Base-by-base conservation (phyloP, 371 early-diverging fungal species). In the Mucor mucedo region DNA sequence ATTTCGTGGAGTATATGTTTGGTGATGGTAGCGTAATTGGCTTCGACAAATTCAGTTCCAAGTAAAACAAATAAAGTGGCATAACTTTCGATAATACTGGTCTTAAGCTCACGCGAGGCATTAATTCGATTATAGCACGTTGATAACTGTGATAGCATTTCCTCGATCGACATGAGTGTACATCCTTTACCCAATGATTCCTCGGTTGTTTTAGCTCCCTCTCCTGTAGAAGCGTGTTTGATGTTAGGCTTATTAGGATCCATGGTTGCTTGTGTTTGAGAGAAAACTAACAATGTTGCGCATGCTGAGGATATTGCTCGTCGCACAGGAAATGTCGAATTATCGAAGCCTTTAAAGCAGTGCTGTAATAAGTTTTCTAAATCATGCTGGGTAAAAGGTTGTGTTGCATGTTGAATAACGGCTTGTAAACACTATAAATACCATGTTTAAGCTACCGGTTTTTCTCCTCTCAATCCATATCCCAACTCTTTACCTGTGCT, bases 31-130 rank as follows among this genome's bases (percentile, higher is more conserved):
- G 85, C 63, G 70, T 94, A 95, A 61, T 98, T 83, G 4, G 79
- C 52, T 66, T 94, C 96, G 5, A 95, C 87, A 53, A 87, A 87
- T 2, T 74, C 73, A 0, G 88, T 71, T 3, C 95, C 97, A 1
- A 95, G 77, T 55, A 84, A 73, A 16, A 87, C 77, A 60, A 95
- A 87, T 4, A 94, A 65, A 2, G 86, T 83, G 0, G 91, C 88
- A 74, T 94, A 95, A 0, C 90, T 83, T 63, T 96, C 95, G 10
- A 92, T 76, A 1, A 96, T 74, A 5, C 94, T 95, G 0, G 93
- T 84, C 0, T 91, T 87, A 16, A 87, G 79, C 39, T 95, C 95
- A 13, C 90, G 83, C 2, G 92, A 80, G 0, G 84, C 78, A 10
- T 75, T 73, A 13, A 73, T 75, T 35, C 79, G 87, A 52, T 82